phyloP scores from a whole-genome alignment of 2,329 filamentous ascomycete genomes.

The Trichoderma atroviride region DNA sequence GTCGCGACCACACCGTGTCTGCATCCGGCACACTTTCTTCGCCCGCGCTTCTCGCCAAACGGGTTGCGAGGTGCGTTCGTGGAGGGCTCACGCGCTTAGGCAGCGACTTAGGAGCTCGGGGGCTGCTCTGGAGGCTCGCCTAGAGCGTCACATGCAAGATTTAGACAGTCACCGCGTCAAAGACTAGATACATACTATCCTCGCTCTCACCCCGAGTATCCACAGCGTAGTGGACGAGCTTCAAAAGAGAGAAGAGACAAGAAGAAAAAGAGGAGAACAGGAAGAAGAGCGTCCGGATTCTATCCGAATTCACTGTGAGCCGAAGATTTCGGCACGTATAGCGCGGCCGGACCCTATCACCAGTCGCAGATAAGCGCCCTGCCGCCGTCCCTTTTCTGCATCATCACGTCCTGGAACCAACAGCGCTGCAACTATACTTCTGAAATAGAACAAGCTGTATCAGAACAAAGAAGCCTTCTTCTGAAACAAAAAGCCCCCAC shows the following conservation, averaged over 20 bases:
- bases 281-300: not conserved
- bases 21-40: not conserved
- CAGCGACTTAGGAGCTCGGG: conserved; percentile 5
- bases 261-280: not conserved
- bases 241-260: not conserved
- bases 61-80: not conserved
- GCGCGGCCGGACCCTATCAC: conserved; percentile 7
- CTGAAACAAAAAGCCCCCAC: conserved; percentile 3
- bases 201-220: not conserved
- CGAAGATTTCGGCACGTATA: not conserved
- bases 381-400: not conserved
- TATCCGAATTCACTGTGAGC: not conserved
- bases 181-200: not conserved
- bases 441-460: conserved; percentile 1
- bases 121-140: not conserved
- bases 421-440: not conserved
- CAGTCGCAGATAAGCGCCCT: conserved; percentile 13
- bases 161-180: not conserved
- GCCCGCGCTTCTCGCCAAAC: conserved; percentile 2
- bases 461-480: not conserved
- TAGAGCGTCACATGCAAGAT: not conserved
- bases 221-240: not conserved
- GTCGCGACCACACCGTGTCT: not conserved
- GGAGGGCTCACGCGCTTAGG: conserved; percentile 16
- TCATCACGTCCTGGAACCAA: not conserved